Conservation (phyloP, 352 stramenopile genomes). For the Phytophthora megakarya region DNA sequence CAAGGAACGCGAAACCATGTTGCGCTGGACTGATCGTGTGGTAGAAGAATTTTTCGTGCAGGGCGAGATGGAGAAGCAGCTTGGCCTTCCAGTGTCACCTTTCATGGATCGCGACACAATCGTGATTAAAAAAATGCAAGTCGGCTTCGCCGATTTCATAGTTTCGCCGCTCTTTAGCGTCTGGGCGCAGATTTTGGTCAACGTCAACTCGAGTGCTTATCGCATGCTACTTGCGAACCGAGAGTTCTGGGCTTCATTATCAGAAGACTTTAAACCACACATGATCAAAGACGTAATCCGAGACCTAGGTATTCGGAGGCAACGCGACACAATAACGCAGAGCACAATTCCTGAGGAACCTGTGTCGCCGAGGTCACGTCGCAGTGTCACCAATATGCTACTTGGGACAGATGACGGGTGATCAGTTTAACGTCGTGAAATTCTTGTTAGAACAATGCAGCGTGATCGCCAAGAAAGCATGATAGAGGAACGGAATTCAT, state of each 20-base stretch:
- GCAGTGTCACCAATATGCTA: constrained; percentile 51
- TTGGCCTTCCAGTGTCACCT: constrained; percentile 87
- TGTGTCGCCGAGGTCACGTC: constrained; percentile 39
- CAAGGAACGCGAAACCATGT: constrained; percentile 87
- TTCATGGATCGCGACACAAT: constrained; percentile 94
- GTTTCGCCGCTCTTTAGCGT: constrained; percentile 87
- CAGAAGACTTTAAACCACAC: constrained; percentile 85
- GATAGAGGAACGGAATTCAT: not conserved
- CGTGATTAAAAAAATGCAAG: constrained; percentile 92
- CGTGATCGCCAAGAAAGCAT: constrained; percentile 1
- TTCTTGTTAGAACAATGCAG: constrained; percentile 1
- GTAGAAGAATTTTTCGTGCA: constrained; percentile 96
- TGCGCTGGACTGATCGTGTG: constrained; percentile 93
- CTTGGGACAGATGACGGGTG: constrained; percentile 55
- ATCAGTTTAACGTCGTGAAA: constrained; percentile 5
- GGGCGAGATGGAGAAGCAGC: constrained; percentile 94
- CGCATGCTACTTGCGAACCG: constrained; percentile 75
- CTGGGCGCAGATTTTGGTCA: constrained; percentile 82
- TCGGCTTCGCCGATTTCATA: constrained; percentile 96
- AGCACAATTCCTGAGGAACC: constrained; percentile 41
- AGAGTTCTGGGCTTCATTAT: constrained; percentile 80
- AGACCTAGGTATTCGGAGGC: constrained; percentile 51
- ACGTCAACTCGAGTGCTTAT: constrained; percentile 71
- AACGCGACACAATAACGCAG: constrained; percentile 35
- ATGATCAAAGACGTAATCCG: constrained; percentile 83